Evolutionary conservation across 768 basidiomycete species (phyloP), one percentile per base, ranked within the genome.

Genomic region (Coprinopsis strossmayeri): DNA sequence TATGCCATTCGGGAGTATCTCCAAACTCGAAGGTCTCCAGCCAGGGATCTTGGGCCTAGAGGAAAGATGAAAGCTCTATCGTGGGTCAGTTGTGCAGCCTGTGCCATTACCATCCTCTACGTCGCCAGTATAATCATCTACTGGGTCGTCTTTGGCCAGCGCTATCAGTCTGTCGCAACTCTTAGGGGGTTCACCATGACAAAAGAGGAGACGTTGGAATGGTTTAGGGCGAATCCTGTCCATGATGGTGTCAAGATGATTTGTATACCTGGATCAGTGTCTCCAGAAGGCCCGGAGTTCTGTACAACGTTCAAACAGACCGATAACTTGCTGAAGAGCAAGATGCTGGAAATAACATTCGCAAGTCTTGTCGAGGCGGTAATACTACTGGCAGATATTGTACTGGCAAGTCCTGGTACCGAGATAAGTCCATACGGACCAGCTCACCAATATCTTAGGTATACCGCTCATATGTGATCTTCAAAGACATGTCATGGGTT

Each of bases 181-280:
- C 21, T 48, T 2, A 24, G 18, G 20, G 46, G 17, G 12, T 48
- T 24, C 26, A 25, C 3, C 21, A 15, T 17, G 11, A 38, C 46
- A 5, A 17, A 39, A n/a, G 46, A 48, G 23, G n/a, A 48, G 24
- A 20, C 25, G 4, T 7, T 39, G 21, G 20, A 48, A 26, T 48
- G 46, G 46, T 26, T 48, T 21, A 34, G 35, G 13, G 34, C 17
- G 3, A 37, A 48, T 39, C 34, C 46, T 3, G 35, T 23, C 9
- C 5, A 48, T 18, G 46, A 39, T 13, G 46, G 46, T 13, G 46
- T 48, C 35, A 48, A 48, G 26, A 37, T 39, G 46, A 48, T 48
- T 20, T 48, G 46, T 26, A 48, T 48, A 9, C 46, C 46, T 17
- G 46, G 32, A 21, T 4, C 30, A 15, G 3, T 34, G 13, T 18